These are phyloP conservation scores for Esteya vermicola DNA, from an alignment of 2,329 filamentous ascomycete species.

Conservation along the genomic window DNA sequence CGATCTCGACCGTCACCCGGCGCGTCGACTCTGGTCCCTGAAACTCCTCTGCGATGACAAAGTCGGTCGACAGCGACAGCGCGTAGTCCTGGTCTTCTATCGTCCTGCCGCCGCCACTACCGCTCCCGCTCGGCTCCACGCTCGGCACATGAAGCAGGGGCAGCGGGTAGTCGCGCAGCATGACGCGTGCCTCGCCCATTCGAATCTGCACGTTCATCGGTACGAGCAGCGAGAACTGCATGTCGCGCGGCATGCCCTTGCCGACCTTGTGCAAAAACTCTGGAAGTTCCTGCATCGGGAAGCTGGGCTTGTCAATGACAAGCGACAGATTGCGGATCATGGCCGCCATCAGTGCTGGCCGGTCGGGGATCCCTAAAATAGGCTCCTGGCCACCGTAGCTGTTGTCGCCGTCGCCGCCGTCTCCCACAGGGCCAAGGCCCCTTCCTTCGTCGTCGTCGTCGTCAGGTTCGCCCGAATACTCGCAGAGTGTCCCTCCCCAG, in stretches of 20 bases:
- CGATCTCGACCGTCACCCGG: conserved; percentile 67
- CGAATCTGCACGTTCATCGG: conserved; percentile 82
- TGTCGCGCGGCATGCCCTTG: conserved; percentile 92
- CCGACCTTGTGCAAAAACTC: conserved; percentile 77
- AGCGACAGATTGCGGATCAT: conserved; percentile 76
- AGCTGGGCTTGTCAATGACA: conserved; percentile 81
- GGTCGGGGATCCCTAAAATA: conserved; percentile 71
- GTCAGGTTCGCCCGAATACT: no score
- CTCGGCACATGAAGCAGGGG: conserved; percentile 82
- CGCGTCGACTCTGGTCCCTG: conserved; percentile 67
- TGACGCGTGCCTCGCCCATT: conserved; percentile 80
- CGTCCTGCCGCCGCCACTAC: conserved; percentile 52
- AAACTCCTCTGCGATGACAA: conserved; percentile 91
- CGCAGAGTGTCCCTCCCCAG: no score
- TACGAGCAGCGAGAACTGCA: conserved; percentile 76
- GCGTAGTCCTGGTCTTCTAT: no score
- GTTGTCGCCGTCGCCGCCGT: no score
- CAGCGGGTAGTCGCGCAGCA: conserved; percentile 82
- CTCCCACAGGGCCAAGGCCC: no score
- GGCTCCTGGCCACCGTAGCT: conserved; percentile 74
- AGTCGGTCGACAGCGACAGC: conserved; percentile 74
- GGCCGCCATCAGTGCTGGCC: conserved; percentile 70
- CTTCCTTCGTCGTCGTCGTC: conserved; percentile 70
- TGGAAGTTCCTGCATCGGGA: conserved; percentile 67
- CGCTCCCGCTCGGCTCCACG: conserved; percentile 65